A percentile compares a stretch with the other conserved stretches of the same genome.
phyloP scores from a whole-genome alignment of 2,329 filamentous ascomycete species.

The Bipolaris cookei region DNA sequence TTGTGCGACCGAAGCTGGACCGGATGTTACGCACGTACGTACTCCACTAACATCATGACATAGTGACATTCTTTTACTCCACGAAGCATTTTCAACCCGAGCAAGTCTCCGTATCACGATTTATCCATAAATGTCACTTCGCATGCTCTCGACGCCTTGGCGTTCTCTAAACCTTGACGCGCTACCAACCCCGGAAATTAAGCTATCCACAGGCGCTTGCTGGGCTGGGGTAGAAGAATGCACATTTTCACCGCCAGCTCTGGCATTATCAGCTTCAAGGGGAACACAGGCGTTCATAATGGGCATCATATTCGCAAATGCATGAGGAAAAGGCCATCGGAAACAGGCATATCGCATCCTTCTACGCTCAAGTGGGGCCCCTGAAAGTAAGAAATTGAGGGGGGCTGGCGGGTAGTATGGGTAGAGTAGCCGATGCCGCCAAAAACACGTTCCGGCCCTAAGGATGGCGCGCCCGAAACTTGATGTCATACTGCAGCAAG shows the following conservation, averaged over 20 bases:
- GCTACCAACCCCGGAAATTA: conserved; percentile 11
- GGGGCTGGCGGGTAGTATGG: conserved; percentile 25
- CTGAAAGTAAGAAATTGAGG: conserved; percentile 24
- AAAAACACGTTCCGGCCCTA: conserved; percentile 9
- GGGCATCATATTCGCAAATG: neutral
- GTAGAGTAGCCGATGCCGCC: conserved; percentile 24
- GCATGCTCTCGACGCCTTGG: conserved; percentile 11
- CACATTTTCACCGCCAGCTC: neutral
- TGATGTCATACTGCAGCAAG: conserved; percentile 32
- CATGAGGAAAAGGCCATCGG: neutral
- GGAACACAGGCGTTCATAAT: neutral
- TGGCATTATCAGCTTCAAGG: neutral
- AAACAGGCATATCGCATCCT: conserved; percentile 3
- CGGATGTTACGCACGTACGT: conserved; percentile 3
- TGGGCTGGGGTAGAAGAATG: neutral
- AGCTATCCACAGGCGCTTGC: neutral
- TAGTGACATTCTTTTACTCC: conserved; percentile 7
- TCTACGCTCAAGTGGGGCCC: conserved; percentile 19
- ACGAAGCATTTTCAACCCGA: conserved; percentile 2
- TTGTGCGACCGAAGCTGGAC: conserved; percentile 13
- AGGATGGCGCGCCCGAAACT: conserved; percentile 11
- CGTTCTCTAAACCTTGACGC: conserved; percentile 2
- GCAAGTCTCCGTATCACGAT: conserved; percentile 1
- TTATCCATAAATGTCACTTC: conserved; percentile 7
- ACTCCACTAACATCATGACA: conserved; percentile 15